Evolutionary conservation across 768 basidiomycete species (phyloP).

Genomic region (Suillus decipiens): DNA sequence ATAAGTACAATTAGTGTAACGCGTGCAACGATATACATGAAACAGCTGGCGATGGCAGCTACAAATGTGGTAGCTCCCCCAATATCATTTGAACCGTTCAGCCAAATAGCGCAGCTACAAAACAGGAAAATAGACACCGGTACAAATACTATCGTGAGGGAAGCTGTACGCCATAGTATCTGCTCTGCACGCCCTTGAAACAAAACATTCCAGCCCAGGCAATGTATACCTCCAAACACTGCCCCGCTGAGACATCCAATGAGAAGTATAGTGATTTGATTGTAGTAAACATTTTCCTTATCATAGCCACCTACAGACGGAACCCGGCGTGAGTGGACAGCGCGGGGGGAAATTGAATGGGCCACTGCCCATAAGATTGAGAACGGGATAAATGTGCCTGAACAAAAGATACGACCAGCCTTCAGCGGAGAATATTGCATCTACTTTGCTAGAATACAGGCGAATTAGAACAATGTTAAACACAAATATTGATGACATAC

Average conservation of each 20-base stretch:
- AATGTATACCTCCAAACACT: constrained; percentile 31
- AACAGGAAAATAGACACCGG: not conserved
- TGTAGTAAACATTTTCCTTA: not conserved
- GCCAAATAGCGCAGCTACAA: not conserved
- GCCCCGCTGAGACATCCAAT: constrained; percentile 11
- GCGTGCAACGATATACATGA: constrained; percentile 18
- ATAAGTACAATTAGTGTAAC: constrained; percentile 13
- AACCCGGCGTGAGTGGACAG: not conserved
- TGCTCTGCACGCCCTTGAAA: constrained; percentile 22
- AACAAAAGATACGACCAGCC: too few species aligned
- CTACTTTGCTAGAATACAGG: not conserved
- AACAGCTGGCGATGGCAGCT: not conserved
- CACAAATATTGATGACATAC: not conserved
- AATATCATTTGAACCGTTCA: too few species aligned
- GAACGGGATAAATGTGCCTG: accelerated
- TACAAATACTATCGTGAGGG: constrained; percentile 15
- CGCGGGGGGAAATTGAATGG: not conserved
- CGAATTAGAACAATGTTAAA: not conserved
- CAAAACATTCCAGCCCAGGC: constrained; percentile 22
- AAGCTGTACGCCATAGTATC: constrained; percentile 25
- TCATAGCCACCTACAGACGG: constrained; percentile 1
- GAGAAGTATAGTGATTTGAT: not conserved
- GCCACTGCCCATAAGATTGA: not conserved
- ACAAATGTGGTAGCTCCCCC: too few species aligned
- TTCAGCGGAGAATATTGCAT: not conserved